Evolutionary conservation across 176 grass and related monocot genomes (phyloP), one percentile per base, ranked within the genome.

Genomic region (Calamus simplicifolius): DNA sequence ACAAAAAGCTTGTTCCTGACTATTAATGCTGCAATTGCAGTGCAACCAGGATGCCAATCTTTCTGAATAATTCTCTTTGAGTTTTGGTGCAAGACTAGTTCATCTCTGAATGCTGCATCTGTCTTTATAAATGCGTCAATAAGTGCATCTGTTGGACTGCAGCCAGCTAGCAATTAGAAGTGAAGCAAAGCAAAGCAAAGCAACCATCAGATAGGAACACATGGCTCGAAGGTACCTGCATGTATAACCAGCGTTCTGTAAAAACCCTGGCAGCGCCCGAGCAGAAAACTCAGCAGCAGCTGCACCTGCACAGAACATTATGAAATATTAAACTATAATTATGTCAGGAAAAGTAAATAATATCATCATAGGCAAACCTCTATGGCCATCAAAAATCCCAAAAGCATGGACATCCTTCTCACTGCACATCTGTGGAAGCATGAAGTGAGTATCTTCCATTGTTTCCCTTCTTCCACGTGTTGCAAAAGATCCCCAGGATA

Each of bases 381-480:
- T 78, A 73, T 97, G 92, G 53, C 92, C 92, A 82, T 97, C 84
- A 62, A 91, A 97, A 74, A 97, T 88, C 69, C 92, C 92, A 68
- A 97, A 97, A 31, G 83, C 79, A 78, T 88, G 73, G 25, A 88
- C 69, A 30, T 82, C 69, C 28, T 87, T 78, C 73, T 85, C 65
- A 72, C 82, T 60, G 3, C 66, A 80, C 81, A 97, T 68, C 29
- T 73, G 63, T 49, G 84, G 84, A 83, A 85, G 78, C 75, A 97
- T 75, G 76, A 97, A 97, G 76, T 97, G 87, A 49, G 78, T 72
- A 83, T 97, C 93, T 82, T 97, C 93, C 87, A 97, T 97, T 61
- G 78, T 88, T 66, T 91, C 93, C 66, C 93, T 85, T 72, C 76
- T 83, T 3, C 93, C 87, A 10, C 93, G 77, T 60, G 87, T 91